A percentile compares a stretch with the other conserved stretches of the same genome.
These are phyloP conservation scores for Talaromyces marneffei DNA, from an alignment of 2,329 filamentous ascomycete genomes.

Conservation along the genomic window DNA sequence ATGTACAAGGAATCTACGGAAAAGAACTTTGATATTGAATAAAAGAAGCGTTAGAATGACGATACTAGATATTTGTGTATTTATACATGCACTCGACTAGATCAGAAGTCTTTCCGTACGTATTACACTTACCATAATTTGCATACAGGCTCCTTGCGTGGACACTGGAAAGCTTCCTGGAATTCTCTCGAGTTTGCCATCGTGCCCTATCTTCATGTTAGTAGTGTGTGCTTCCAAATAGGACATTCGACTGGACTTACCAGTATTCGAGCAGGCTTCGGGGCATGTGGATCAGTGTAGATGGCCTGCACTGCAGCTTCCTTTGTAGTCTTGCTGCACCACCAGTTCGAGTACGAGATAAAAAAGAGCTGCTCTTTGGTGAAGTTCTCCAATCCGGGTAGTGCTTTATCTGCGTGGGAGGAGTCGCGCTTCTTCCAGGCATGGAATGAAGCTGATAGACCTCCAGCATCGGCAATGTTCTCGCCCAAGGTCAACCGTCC, in stretches of 20 bases:
- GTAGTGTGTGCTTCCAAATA: constrained; percentile 5
- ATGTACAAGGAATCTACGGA: background rate
- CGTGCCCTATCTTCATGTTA: constrained; percentile 43
- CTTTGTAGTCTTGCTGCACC: constrained; percentile 60
- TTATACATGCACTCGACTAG: background rate
- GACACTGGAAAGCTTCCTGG: constrained; percentile 61
- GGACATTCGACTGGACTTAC: constrained; percentile 17
- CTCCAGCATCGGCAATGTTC: constrained; percentile 67
- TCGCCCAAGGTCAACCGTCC: constrained; percentile 60
- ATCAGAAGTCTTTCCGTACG: background rate
- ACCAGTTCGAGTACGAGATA: constrained; percentile 58
- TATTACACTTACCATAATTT: constrained; percentile 58
- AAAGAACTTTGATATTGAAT: background rate
- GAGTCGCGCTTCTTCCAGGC: constrained; percentile 59
- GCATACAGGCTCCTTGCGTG: constrained; percentile 60
- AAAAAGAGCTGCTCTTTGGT: constrained; percentile 66
- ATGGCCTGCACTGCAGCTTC: constrained; percentile 54
- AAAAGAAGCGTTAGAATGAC: background rate
- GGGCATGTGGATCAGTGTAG: constrained; percentile 61
- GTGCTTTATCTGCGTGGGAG: constrained; percentile 46
- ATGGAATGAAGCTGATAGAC: constrained; percentile 56
- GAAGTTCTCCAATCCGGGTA: constrained; percentile 59
- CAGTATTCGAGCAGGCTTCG: constrained; percentile 54
- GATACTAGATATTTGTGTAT: background rate
- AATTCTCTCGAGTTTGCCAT: constrained; percentile 64